Base-by-base conservation (phyloP, 73 alveolate genomes). In the Paramecium sexaurelia region DNA sequence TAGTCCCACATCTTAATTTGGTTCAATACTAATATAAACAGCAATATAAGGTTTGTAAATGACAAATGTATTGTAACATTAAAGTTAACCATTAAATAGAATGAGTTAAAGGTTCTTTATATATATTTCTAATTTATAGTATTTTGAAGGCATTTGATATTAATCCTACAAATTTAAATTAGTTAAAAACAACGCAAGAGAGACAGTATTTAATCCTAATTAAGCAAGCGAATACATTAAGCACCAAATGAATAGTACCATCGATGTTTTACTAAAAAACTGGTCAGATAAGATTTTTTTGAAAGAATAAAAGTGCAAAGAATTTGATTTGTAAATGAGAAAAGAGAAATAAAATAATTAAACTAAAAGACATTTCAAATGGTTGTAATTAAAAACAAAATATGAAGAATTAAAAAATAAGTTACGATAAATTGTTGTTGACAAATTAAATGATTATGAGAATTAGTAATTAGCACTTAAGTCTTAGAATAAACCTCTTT, bases 81-180 rank as follows among this genome's bases (percentile, higher is more conserved):
- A 73, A 11, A 24, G 55, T 33, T 36, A 39, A 36, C 83, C 43
- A 61, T 26, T 61, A 61, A 61, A 22, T 61, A 0, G 33, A 33
- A 27, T 71, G 43, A 32, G 55, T 71, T 33, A 71, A 33, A 71
- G 86, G 55, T 35, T 13, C 36, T 37, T 71, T 32, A 6, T 51
- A 15, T 5, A 17, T 5, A 2, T 37, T 27, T 11, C 26, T 20
- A 5, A 11, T 15, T 33, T 71, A 11, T 71, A 69, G 91, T 15
- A 82, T 68, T 7, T 61, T 88, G 35, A 88, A 88, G 75, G 91
- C 94, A 39, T 88, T 88, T 51, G 91, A 88, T n/a, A 88, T 88
- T 39, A 68, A 75, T 7, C 56, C 91, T 24, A 27, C 37, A 13
- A 45, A 68, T 6, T 41, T 88, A 19, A 69, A 47, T 33, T 45